Base-by-base conservation (phyloP, 805 yeast genomes). In the Ogataea degrootiae region DNA sequence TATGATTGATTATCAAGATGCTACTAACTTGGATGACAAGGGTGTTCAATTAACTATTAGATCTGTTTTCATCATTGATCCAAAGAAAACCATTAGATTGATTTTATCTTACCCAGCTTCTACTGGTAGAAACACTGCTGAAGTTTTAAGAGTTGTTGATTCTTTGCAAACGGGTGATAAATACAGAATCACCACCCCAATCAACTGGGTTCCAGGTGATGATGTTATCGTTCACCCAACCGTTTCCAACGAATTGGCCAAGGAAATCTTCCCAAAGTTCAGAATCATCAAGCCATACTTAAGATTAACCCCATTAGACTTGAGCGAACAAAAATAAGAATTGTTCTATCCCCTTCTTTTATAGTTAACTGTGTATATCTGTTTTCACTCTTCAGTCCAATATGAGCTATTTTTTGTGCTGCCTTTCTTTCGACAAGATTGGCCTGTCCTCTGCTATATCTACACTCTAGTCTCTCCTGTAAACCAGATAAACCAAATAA, bases 71-170 rank as follows among this genome's bases (percentile, higher is more conserved):
- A 73, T 83, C 58, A 82, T 84, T 63, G 89, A 83, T 65, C 87
- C 87, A 48, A 63, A 70, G 48, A 81, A 82, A 67, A 80, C 74
- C 55, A 73, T 83, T 49, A 72, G 89, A 65, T 70, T 82, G 60
- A 77, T 73, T 48, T 70, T 84, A 65, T 69, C 87, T 22, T 84
- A 83, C 65, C 90, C 89, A 37, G 85, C 88, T 38, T 79, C 87
- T 11, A 78, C 85, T 37, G 89, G 90, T 53, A 75, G 90, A 71
- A 83, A 83, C 74, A 80, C 89, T 22, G 84, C 87, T 44, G 90
- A 83, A 64, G 80, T 83, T 37, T 72, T 84, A 61, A 71, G 90
- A 66, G 85, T 79, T 40, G 72, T 83, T 55, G 89, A 83, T 64
- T 81, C 88, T 21, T 73, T 84, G 59, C 88, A 83, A 65, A 72